phyloP scores from a whole-genome alignment of 257 asterid species.

The Plantago elongata region DNA sequence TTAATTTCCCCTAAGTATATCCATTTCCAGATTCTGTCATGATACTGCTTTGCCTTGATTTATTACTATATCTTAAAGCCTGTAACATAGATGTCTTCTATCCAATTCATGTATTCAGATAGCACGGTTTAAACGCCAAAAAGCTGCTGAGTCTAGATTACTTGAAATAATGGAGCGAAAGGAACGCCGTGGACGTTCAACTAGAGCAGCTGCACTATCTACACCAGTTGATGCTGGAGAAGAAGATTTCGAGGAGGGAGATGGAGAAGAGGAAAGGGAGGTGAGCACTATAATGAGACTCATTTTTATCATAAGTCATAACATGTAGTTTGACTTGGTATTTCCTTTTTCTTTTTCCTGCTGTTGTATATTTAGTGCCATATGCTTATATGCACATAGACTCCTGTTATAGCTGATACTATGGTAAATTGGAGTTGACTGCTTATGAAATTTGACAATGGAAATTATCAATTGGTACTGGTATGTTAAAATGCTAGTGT shows the following conservation, averaged over 20 bases:
- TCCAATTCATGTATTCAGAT: conserved; percentile 40
- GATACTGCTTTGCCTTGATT: not conserved
- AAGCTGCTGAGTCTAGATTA: conserved; percentile 80
- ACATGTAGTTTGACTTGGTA: not conserved
- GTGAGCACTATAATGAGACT: conserved; percentile 34
- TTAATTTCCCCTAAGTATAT: not conserved
- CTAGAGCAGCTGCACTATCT: conserved; percentile 88
- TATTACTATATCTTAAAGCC: not conserved
- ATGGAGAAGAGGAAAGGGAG: conserved; percentile 98
- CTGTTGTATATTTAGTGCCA: not conserved
- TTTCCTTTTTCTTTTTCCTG: not conserved
- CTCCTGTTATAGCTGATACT: not conserved
- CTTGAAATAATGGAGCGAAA: conserved; percentile 83
- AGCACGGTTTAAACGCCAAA: conserved; percentile 79
- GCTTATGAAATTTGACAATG: not conserved
- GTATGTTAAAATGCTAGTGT: conserved; percentile 8
- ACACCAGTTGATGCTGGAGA: conserved; percentile 70
- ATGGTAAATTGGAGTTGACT: not conserved
- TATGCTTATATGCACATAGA: not conserved
- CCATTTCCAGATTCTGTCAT: not conserved
- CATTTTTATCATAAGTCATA: not conserved
- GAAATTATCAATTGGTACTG: not conserved
- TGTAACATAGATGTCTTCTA: not conserved
- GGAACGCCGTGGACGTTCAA: conserved; percentile 94
- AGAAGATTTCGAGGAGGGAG: conserved; percentile 79